Conservation (phyloP, 345 rosid genomes). For the Eucalyptus dawsonii region DNA sequence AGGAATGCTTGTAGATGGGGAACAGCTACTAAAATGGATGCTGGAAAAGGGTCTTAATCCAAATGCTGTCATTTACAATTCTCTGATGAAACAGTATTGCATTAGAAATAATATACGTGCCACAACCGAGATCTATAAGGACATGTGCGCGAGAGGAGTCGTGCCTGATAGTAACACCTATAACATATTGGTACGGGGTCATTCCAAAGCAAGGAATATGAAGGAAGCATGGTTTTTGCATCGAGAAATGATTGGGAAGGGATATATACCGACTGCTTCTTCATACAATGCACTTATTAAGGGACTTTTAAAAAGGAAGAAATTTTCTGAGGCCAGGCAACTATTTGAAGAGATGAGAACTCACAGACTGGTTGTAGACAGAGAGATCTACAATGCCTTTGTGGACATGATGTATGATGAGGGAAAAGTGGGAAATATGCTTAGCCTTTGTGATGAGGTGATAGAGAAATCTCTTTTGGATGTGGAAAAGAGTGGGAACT, state of each 20-base stretch:
- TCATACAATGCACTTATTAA: conserved; percentile 63
- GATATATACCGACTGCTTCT: conserved; percentile 35
- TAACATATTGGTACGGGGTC: conserved; percentile 73
- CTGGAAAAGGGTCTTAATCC: conserved; percentile 64
- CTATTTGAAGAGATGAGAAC: conserved; percentile 67
- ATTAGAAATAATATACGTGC: conserved; percentile 40
- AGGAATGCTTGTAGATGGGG: conserved; percentile 80
- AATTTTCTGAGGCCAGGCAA: conserved; percentile 54
- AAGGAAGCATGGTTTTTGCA: conserved; percentile 88
- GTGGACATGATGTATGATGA: conserved; percentile 53
- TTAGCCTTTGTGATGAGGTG: conserved; percentile 78
- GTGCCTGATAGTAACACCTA: conserved; percentile 67
- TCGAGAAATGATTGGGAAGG: conserved; percentile 55
- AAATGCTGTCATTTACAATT: conserved; percentile 69
- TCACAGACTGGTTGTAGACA: conserved; percentile 44
- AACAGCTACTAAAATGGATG: conserved; percentile 80
- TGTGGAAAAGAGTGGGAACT: neutral
- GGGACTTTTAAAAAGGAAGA: conserved; percentile 72
- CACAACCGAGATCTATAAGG: conserved; percentile 34
- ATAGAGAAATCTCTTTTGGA: conserved; percentile 51
- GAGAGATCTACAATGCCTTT: conserved; percentile 43
- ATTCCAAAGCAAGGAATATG: conserved; percentile 97
- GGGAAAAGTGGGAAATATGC: conserved; percentile 36
- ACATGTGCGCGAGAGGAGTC: conserved; percentile 52
- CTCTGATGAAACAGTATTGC: conserved; percentile 71